These are phyloP conservation scores for Rhynchospora breviuscula DNA, from an alignment of 176 grass and related monocot genomes.

Conservation along the genomic window DNA sequence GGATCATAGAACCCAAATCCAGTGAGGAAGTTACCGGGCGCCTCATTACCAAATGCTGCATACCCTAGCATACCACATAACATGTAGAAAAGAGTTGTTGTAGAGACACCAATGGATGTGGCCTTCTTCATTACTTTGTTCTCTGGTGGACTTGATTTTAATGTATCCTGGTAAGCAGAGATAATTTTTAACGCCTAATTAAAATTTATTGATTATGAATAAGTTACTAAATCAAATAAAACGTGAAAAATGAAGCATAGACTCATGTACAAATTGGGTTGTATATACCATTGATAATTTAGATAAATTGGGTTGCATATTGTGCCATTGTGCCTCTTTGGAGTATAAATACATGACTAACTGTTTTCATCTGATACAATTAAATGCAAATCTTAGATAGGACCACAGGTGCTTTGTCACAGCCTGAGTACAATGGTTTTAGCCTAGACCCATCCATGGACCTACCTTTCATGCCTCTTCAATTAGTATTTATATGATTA, in stretches of 20 bases:
- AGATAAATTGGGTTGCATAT: neutral
- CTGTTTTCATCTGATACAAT: too few relatives aligned
- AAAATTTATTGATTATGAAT: neutral
- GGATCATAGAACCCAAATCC: slow-evolving; percentile 97
- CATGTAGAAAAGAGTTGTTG: slow-evolving; percentile 90
- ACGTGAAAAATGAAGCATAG: neutral
- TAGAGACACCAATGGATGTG: slow-evolving; percentile 58
- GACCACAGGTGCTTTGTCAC: too few relatives aligned
- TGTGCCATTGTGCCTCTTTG: neutral
- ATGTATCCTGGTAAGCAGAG: slow-evolving; percentile 55
- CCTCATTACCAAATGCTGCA: slow-evolving; percentile 77
- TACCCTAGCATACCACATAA: slow-evolving; percentile 73
- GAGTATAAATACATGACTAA: too few relatives aligned
- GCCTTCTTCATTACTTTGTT: slow-evolving; percentile 97
- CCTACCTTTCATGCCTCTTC: neutral
- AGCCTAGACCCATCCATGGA: neutral
- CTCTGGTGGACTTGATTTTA: slow-evolving; percentile 69
- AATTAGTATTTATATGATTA: neutral
- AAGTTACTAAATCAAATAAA: neutral
- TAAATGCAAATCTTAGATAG: too few relatives aligned
- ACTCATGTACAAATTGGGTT: neutral
- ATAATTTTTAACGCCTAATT: neutral
- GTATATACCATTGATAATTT: neutral
- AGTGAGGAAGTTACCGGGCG: slow-evolving; percentile 88
- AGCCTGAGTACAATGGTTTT: too few relatives aligned